Conservation (phyloP, 2,329 filamentous ascomycete genomes). For the Chlorencoelia australis region DNA sequence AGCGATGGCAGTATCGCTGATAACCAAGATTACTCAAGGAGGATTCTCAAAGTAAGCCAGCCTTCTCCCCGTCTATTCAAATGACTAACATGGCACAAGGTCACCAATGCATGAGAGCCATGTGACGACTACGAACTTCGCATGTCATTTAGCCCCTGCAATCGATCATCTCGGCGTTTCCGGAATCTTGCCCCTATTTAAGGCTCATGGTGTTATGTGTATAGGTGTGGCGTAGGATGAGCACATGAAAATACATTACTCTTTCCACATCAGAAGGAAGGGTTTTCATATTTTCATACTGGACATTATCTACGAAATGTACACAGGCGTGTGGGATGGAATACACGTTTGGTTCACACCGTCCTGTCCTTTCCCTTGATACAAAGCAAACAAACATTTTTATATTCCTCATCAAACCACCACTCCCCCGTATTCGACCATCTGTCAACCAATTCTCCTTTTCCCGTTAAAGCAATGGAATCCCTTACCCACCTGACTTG, state of each 20-base stretch:
- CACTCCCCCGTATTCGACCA: neutral
- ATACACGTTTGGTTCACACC: slow-evolving; percentile 16
- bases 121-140: slow-evolving; percentile 30
- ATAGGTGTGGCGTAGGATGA: slow-evolving; percentile 25
- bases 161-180: slow-evolving; percentile 23
- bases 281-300: slow-evolving; percentile 12
- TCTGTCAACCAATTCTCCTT: no score
- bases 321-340: slow-evolving; percentile 6
- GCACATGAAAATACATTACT: slow-evolving; percentile 20
- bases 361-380: slow-evolving; percentile 28
- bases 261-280: slow-evolving; percentile 14
- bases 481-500: slow-evolving; percentile 1
- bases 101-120: slow-evolving; percentile 46
- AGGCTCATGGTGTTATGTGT: slow-evolving; percentile 25
- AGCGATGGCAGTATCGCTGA: slow-evolving; percentile 96
- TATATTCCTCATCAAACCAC: slow-evolving; percentile 4
- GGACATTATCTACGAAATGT: slow-evolving; percentile 19
- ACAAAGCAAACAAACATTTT: no score
- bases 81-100: slow-evolving; percentile 29
- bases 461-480: slow-evolving; percentile 2
- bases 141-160: slow-evolving; percentile 22
- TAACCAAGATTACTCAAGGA: slow-evolving; percentile 91
- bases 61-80: slow-evolving; percentile 12
- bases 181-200: slow-evolving; percentile 16
- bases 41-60: slow-evolving; percentile 76